These are phyloP conservation scores for Poa annua DNA, from an alignment of 176 grass and related monocot species.

Conservation along the genomic window DNA sequence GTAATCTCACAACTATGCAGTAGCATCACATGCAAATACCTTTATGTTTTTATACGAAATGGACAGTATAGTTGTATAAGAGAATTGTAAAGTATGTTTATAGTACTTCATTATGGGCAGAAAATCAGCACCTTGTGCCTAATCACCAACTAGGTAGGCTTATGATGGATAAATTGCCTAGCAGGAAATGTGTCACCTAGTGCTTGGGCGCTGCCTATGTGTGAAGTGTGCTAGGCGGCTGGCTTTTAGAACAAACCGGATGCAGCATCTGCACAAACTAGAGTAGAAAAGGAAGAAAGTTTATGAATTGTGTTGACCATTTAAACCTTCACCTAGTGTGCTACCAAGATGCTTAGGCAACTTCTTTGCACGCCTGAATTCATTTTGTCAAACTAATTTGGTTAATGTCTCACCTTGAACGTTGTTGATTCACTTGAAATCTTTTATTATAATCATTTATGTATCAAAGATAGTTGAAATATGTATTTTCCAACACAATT, in stretches of 20 bases:
- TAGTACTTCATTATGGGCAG: not conserved
- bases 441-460: not conserved
- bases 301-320: not conserved
- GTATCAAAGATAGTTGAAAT: not conserved
- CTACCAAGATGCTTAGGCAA: not conserved
- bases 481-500: not conserved
- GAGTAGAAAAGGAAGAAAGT: slow-evolving; percentile 13
- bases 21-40: not conserved
- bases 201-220: not conserved
- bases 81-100: not conserved
- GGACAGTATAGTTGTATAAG: not conserved
- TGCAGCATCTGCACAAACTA: slow-evolving; percentile 27
- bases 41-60: not conserved
- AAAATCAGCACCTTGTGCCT: not conserved
- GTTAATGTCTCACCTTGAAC: not conserved
- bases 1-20: not conserved
- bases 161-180: not conserved
- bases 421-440: not conserved
- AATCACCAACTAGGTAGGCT: not conserved
- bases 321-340: not conserved
- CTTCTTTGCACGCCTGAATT: not conserved
- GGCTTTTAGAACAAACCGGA: not conserved
- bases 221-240: not conserved
- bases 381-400: not conserved
- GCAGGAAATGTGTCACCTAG: not conserved